These are phyloP conservation scores for Phlebiopsis flavidoalba DNA, from an alignment of 768 basidiomycete species.

Conservation along the genomic window DNA sequence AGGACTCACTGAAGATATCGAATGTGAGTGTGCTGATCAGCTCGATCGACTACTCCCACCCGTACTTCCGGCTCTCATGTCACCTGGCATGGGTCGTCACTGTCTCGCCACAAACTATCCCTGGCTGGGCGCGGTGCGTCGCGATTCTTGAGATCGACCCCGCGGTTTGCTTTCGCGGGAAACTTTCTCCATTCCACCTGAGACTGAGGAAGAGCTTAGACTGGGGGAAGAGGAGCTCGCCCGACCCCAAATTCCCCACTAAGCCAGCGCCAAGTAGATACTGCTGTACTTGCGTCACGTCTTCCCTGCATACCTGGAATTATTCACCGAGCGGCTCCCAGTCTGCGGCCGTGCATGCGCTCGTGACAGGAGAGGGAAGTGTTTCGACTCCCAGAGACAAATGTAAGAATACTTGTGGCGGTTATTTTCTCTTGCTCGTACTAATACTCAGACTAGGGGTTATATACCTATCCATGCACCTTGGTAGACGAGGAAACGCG, in stretches of 20 bases:
- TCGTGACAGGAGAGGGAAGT: conserved; percentile 69
- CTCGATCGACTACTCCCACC: conserved; percentile 28
- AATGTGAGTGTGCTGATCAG: conserved; percentile 53
- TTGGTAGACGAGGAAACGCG: conserved; percentile 20
- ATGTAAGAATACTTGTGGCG: conserved; percentile 39
- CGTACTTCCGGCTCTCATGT: background rate
- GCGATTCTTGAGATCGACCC: conserved; percentile 46
- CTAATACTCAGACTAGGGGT: conserved; percentile 38
- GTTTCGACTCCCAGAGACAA: conserved; percentile 70
- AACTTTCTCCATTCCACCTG: conserved; percentile 20
- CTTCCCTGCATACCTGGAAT: conserved; percentile 72
- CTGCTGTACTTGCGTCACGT: conserved; percentile 64
- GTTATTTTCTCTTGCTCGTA: conserved; percentile 1
- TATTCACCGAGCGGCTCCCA: conserved; percentile 42
- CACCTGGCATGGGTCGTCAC: background rate
- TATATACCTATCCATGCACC: conserved; percentile 53
- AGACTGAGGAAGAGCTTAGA: conserved; percentile 26
- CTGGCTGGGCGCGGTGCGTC: conserved; percentile 43
- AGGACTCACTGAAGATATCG: conserved; percentile 56
- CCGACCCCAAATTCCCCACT: background rate
- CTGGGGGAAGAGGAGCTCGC: background rate
- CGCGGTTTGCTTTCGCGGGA: conserved; percentile 24
- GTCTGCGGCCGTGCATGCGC: conserved; percentile 44
- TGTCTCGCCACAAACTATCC: conserved; percentile 8
- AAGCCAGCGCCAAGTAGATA: conserved; percentile 43